Percentiles rank a stretch among this genome's conserved stretches.
These are phyloP conservation scores for Arthromyces matolae DNA, from an alignment of 768 basidiomycete genomes.

Conservation along the genomic window DNA sequence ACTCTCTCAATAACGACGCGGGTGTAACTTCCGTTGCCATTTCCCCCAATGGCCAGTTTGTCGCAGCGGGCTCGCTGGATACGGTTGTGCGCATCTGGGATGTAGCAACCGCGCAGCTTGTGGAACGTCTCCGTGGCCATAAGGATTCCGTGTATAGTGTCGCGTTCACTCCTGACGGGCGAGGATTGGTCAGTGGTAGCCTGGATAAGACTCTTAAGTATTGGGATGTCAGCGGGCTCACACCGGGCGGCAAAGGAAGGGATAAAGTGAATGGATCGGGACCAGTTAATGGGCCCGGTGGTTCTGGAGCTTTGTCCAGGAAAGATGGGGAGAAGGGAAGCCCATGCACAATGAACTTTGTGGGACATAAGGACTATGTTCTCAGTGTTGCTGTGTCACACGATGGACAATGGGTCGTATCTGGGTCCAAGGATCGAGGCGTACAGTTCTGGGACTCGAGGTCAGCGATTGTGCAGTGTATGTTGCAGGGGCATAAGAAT, in stretches of 20 bases:
- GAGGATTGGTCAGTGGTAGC: constrained; percentile 87
- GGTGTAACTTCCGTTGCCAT: constrained; percentile 82
- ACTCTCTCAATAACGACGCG: constrained; percentile 42
- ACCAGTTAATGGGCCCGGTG: constrained; percentile 27
- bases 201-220: constrained; percentile 85
- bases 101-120: constrained; percentile 56
- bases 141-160: constrained; percentile 83
- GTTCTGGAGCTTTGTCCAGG: constrained; percentile 5
- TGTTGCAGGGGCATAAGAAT: constrained; percentile 77
- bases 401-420: constrained; percentile 92
- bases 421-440: constrained; percentile 90
- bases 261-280: constrained; percentile 42
- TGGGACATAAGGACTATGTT: constrained; percentile 80
- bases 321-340: constrained; percentile 54
- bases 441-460: constrained; percentile 92
- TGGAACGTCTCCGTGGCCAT: constrained; percentile 76
- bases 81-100: constrained; percentile 83
- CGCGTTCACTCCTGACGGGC: constrained; percentile 91
- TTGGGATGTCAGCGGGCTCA: constrained; percentile 81
- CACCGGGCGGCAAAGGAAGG: constrained; percentile 56
- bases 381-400: constrained; percentile 73
- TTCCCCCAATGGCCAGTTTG: constrained; percentile 65
- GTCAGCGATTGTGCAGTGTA: constrained; percentile 76
- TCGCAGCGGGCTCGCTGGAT: constrained; percentile 70
- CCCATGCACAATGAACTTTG: constrained; percentile 77